phyloP scores from a whole-genome alignment of 768 basidiomycete species.

The Russula sp. region DNA sequence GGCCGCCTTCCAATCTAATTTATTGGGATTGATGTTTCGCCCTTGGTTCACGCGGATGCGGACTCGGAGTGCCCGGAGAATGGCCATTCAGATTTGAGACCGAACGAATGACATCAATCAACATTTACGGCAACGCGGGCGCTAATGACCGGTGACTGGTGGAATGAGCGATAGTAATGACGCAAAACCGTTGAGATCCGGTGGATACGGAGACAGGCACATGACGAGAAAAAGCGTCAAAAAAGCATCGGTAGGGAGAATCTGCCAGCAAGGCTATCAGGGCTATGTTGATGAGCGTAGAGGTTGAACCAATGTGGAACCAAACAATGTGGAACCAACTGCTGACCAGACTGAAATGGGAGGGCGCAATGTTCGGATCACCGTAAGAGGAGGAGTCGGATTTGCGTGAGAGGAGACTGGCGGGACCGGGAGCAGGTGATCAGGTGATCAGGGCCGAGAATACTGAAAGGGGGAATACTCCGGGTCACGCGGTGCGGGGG shows the following conservation, averaged over 20 bases:
- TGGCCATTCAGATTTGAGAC: background rate
- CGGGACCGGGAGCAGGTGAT: constrained; percentile 21
- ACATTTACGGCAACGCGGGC: background rate
- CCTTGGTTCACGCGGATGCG: background rate
- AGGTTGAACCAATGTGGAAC: background rate
- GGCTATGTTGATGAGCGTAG: background rate
- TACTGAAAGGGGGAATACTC: constrained; percentile 17
- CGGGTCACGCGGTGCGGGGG: constrained; percentile 23
- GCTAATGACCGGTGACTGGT: background rate
- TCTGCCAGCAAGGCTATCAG: no score
- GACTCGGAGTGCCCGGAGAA: background rate
- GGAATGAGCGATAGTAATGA: background rate
- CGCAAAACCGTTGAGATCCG: constrained; percentile 1
- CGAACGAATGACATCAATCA: background rate
- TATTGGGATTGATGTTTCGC: background rate
- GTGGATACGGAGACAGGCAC: constrained; percentile 2
- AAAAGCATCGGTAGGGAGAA: background rate
- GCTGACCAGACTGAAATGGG: background rate
- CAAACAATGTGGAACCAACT: background rate
- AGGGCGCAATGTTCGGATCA: constrained; percentile 22
- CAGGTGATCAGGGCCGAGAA: constrained; percentile 25
- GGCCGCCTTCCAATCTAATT: background rate
- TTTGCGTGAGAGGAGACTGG: background rate
- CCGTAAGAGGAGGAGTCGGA: background rate
- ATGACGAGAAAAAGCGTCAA: background rate